phyloP scores from a whole-genome alignment of 2,329 filamentous ascomycete genomes.

The Ophiostoma quercus region DNA sequence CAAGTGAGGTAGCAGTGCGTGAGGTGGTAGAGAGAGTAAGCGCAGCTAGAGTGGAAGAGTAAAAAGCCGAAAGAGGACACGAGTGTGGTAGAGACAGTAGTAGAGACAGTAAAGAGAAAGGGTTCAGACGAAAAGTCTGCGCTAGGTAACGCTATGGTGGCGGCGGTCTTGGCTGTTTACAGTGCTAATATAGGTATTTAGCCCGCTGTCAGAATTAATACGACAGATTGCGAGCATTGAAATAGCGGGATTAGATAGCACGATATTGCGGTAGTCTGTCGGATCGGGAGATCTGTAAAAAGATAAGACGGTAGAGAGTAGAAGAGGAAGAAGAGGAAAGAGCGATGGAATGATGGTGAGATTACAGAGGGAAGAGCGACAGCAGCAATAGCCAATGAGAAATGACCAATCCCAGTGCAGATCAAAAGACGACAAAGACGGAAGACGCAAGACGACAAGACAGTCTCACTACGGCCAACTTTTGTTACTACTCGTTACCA shows the following conservation, averaged over 20 bases:
- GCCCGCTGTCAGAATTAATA: neutral
- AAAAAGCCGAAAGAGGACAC: constrained; percentile 1
- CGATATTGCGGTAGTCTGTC: neutral
- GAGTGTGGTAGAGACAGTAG: neutral
- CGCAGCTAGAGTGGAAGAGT: neutral
- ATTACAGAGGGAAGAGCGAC: no score
- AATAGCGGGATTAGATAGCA: neutral
- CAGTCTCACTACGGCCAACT: neutral
- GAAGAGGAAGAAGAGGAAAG: neutral
- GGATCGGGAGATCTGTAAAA: constrained; percentile 7
- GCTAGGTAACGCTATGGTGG: constrained; percentile 19
- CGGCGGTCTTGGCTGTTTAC: neutral
- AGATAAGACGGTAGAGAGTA: neutral
- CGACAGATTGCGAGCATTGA: neutral
- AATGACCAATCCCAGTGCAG: no score
- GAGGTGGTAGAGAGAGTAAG: neutral
- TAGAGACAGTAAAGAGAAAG: no score
- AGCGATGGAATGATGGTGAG: no score
- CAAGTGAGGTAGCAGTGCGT: neutral
- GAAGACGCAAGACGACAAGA: neutral
- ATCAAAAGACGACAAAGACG: no score
- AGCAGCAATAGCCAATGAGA: no score
- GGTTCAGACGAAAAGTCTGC: constrained; percentile 19
- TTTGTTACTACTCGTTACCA: neutral
- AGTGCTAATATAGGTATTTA: no score